phyloP scores from a whole-genome alignment of 768 basidiomycete species.

The Lactarius sanguifluus region DNA sequence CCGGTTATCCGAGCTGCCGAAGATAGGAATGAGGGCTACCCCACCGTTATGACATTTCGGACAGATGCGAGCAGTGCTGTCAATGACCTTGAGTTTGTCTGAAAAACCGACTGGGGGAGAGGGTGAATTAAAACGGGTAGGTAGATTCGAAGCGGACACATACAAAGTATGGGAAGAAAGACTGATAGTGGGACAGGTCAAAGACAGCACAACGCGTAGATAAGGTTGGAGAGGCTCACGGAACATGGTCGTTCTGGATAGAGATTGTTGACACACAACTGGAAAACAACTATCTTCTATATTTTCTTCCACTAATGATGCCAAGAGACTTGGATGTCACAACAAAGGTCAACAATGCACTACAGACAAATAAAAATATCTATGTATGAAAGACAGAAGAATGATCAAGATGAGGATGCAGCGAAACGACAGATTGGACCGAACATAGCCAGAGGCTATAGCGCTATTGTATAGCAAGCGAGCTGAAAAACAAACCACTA shows the following conservation, averaged over 20 bases:
- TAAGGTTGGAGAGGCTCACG: conserved; percentile 5
- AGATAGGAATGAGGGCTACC: conserved; percentile 34
- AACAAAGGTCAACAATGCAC: conserved; percentile 19
- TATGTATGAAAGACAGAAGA: conserved; percentile 27
- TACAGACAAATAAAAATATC: conserved; percentile 31
- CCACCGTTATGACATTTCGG: conserved; percentile 69
- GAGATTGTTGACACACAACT: background rate
- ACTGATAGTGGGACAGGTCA: conserved; percentile 32
- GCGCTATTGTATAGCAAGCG: conserved; percentile 1
- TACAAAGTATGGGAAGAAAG: conserved; percentile 41
- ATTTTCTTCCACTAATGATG: conserved; percentile 13
- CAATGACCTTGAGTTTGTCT: conserved; percentile 56
- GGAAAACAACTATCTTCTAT: background rate
- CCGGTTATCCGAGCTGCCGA: conserved; percentile 12
- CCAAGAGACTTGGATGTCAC: conserved; percentile 8
- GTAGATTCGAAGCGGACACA: conserved; percentile 5
- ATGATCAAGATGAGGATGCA: conserved; percentile 23
- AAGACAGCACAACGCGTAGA: background rate
- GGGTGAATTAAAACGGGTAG: conserved; percentile 8
- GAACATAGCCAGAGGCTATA: background rate
- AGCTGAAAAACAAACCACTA: conserved; percentile 1
- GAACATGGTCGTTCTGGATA: conserved; percentile 12
- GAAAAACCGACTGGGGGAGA: conserved; percentile 60
- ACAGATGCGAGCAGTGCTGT: conserved; percentile 55
- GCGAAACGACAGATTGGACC: conserved; percentile 7